phyloP scores from a whole-genome alignment of 441 rosid genomes.

The Iberis amara region DNA sequence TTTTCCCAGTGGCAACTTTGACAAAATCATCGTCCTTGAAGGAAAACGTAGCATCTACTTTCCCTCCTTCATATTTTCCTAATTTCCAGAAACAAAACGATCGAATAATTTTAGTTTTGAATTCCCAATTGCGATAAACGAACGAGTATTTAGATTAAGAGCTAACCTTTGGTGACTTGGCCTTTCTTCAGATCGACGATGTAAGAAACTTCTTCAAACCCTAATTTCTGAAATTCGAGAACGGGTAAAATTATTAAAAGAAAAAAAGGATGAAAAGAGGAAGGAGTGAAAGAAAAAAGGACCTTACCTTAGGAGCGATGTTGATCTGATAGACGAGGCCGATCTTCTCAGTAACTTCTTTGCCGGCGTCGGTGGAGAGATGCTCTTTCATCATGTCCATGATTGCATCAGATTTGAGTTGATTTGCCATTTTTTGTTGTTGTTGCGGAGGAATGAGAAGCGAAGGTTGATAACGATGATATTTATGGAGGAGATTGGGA shows the following conservation, averaged over 20 bases:
- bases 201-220: slow-evolving; percentile 67
- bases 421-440: slow-evolving; percentile 23
- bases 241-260: neutral
- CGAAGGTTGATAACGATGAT: neutral
- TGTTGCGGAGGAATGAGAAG: slow-evolving; percentile 5
- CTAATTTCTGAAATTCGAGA: slow-evolving; percentile 59
- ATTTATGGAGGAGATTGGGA: slow-evolving; percentile 8
- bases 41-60: slow-evolving; percentile 82
- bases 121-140: neutral
- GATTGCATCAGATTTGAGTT: slow-evolving; percentile 65
- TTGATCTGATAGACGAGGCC: slow-evolving; percentile 81
- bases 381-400: slow-evolving; percentile 65
- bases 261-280: neutral
- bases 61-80: slow-evolving; percentile 81
- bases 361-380: slow-evolving; percentile 69
- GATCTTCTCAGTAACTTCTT: slow-evolving; percentile 50
- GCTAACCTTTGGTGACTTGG: slow-evolving; percentile 68
- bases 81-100: neutral
- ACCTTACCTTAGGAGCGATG: slow-evolving; percentile 91
- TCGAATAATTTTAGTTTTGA: neutral
- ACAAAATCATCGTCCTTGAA: slow-evolving; percentile 86
- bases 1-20: slow-evolving; percentile 78
- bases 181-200: slow-evolving; percentile 89
- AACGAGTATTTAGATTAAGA: neutral
- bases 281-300: neutral